Evolutionary conservation across 2,329 filamentous ascomycete genomes (phyloP), one percentile per base, ranked within the genome.

Genomic region (Fusarium chaquense): DNA sequence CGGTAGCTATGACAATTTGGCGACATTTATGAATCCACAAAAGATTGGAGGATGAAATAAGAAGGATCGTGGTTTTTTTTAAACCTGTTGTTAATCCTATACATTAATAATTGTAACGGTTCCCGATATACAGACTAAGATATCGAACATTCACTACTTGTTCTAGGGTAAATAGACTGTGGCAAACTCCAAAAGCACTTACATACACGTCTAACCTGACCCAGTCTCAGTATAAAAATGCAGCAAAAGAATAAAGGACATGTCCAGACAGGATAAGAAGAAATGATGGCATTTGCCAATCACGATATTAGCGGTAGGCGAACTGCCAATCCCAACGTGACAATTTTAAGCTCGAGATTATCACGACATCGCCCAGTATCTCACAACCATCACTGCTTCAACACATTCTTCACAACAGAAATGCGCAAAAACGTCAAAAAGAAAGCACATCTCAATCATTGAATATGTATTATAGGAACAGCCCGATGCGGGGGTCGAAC

Each of bases 401-500:
- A 20, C 35, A 36, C 18, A n/a, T 8, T n/a, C 35, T 18, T 18
- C 35, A 36, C 12, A 13, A 26, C 40, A 55, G 18, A 32, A 6
- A 7, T 20, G 12, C n/a, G 36, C 32, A 15, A 11, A 12, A 44
- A 67, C n/a, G 2, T 22, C 12, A 72, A 74, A 73, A 69, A 61
- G 13, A 66, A 49, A 70, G 68, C 62, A 73, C 65, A 62, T 71
- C 70, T 73, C 70, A 75, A 75, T 73, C 67, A 61, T 66, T 62
- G 36, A 40, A 40, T 40, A 62, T 66, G 53, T 72, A 62, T 45
- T 75, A 78, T 79, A 79, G 78, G 78, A 80, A 79, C 40, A 79
- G 78, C 78, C 78, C 78, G 75, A 80, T 78, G 79, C 78, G 79
- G 79, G 79, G 79, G 78, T 84, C 83, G 83, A 85, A 87, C 85